Conservation (phyloP, 352 stramenopile species). For the Phytophthora constricta region DNA sequence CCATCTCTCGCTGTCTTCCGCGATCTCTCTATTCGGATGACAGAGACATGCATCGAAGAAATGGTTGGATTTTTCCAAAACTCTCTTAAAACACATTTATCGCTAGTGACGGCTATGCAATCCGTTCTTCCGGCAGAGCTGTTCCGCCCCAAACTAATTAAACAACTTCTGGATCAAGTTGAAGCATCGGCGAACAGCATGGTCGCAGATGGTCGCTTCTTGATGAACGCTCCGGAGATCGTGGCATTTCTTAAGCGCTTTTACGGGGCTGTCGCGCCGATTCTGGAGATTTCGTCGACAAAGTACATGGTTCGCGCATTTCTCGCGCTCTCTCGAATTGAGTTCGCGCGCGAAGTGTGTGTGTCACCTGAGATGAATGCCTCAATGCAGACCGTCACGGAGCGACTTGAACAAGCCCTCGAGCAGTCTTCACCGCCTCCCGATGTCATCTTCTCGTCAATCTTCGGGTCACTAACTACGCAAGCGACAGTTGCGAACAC, state of each 20-base stretch:
- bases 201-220: conserved; percentile 5
- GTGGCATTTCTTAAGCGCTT: conserved; percentile 41
- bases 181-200: neutral
- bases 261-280: conserved; percentile 28
- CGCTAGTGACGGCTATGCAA: conserved; percentile 34
- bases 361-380: conserved; percentile 33
- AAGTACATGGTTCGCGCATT: conserved; percentile 31
- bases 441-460: conserved; percentile 39
- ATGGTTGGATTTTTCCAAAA: conserved; percentile 40
- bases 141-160: conserved; percentile 27
- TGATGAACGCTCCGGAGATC: conserved; percentile 17
- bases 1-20: conserved; percentile 7
- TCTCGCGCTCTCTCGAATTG: conserved; percentile 41
- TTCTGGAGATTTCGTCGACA: conserved; percentile 25
- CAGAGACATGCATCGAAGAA: conserved; percentile 36
- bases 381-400: conserved; percentile 49
- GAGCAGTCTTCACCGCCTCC: conserved; percentile 31
- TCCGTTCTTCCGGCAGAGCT: conserved; percentile 37
- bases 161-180: conserved; percentile 14
- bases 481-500: conserved; percentile 13
- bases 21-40: conserved; percentile 33
- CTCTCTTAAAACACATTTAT: conserved; percentile 21
- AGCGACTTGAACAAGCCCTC: conserved; percentile 48
- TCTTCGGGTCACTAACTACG: conserved; percentile 35
- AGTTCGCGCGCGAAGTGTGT: conserved; percentile 61